phyloP scores from a whole-genome alignment of 768 basidiomycete genomes.

The Ramaria sp. region DNA sequence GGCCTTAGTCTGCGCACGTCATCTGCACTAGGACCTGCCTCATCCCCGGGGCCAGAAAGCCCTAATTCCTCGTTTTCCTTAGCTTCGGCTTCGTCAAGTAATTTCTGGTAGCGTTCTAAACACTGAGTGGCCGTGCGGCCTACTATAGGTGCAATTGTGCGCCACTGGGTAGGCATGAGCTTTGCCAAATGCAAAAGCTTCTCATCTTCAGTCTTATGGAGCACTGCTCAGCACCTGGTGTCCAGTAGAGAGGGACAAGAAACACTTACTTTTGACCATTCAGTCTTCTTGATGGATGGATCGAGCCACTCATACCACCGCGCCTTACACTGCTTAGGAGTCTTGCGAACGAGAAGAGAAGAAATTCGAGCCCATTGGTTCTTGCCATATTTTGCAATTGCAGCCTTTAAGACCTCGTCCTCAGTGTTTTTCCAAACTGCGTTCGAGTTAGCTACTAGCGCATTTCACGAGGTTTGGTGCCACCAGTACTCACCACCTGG shows the following conservation, averaged over 20 bases:
- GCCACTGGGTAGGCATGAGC: slow-evolving; percentile 99
- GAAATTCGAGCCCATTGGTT: slow-evolving; percentile 99
- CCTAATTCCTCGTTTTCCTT: slow-evolving; percentile 96
- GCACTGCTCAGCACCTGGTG: not conserved
- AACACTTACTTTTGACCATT: slow-evolving; percentile 85
- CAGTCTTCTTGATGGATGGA: slow-evolving; percentile 98
- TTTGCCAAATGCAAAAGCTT: slow-evolving; percentile 96
- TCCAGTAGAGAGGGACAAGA: not conserved
- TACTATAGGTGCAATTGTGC: slow-evolving; percentile 96
- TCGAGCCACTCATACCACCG: slow-evolving; percentile 99
- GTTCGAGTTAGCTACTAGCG: not conserved
- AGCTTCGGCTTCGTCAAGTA: slow-evolving; percentile 93
- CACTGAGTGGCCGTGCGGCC: slow-evolving; percentile 97
- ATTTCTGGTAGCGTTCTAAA: slow-evolving; percentile 94
- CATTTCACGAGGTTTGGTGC: not conserved
- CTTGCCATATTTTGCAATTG: slow-evolving; percentile 95
- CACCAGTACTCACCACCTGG: slow-evolving; percentile 4
- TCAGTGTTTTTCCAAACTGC: slow-evolving; percentile 68
- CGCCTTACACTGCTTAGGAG: slow-evolving; percentile 98
- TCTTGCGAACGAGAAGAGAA: slow-evolving; percentile 93
- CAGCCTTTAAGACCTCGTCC: slow-evolving; percentile 98
- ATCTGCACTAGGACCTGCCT: slow-evolving; percentile 81
- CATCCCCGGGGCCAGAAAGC: slow-evolving; percentile 70
- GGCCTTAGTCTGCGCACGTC: slow-evolving; percentile 83
- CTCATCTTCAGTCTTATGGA: slow-evolving; percentile 83